These are phyloP conservation scores for Chlorella sp. DNA, from an alignment of 139 green algal species.

Conservation along the genomic window DNA sequence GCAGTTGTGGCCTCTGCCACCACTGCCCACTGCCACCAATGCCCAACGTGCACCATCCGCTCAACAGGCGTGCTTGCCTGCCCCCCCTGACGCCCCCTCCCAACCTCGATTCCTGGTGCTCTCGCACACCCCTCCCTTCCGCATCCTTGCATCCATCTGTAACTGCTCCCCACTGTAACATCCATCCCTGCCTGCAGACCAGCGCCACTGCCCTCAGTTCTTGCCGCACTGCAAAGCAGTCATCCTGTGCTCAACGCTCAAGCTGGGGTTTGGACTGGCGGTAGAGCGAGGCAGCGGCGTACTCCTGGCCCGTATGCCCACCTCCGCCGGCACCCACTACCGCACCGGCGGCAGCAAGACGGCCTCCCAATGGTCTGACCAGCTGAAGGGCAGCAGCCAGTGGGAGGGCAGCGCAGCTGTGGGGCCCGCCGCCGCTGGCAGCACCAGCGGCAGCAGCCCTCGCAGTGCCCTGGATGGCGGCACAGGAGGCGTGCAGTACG, in stretches of 20 bases:
- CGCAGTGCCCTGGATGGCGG: no score
- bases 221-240: background rate
- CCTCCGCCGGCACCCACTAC: background rate
- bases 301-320: background rate
- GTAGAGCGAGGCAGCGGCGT: constrained; percentile 1
- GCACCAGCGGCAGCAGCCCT: no score
- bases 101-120: no score
- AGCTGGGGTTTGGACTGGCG: background rate
- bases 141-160: background rate
- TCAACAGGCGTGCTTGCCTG: no score
- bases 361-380: background rate
- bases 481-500: background rate
- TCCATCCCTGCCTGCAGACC: background rate
- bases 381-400: background rate
- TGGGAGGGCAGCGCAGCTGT: no score
- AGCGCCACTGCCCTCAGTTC: background rate
- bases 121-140: background rate
- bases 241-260: background rate
- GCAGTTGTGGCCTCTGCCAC: no score
- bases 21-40: no score
- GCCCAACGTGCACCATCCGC: no score
- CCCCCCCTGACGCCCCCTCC: no score
- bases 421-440: no score
- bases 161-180: background rate
- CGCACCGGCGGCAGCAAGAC: background rate